Evolutionary conservation across 2,329 filamentous ascomycete genomes (phyloP).

Genomic region (Camillea tinctor): DNA sequence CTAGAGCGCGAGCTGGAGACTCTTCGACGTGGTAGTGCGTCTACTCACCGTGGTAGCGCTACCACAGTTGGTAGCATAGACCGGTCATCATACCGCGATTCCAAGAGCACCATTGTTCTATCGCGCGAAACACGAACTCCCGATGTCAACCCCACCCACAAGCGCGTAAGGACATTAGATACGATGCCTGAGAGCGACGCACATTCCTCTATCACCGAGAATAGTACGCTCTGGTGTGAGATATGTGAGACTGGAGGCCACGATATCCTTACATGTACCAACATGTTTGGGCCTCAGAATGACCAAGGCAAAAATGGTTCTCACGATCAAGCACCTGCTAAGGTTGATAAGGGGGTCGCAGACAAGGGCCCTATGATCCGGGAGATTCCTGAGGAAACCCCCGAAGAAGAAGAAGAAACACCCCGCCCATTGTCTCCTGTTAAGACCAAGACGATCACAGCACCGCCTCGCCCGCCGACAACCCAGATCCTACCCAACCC

Average conservation of each 20-base stretch:
- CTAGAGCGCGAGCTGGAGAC: conserved; percentile 77
- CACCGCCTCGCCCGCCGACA: conserved; percentile 36
- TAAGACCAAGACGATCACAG: conserved; percentile 43
- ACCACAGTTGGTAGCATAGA: conserved; percentile 50
- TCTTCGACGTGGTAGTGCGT: conserved; percentile 50
- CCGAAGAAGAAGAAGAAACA: conserved; percentile 48
- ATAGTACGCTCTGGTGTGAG: conserved; percentile 82
- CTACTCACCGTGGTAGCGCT: conserved; percentile 50
- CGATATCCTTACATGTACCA: conserved; percentile 90
- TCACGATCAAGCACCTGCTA: conserved; percentile 17
- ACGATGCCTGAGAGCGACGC: conserved; percentile 70
- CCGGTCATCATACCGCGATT: conserved; percentile 62
- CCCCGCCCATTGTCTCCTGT: conserved; percentile 56
- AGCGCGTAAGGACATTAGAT: conserved; percentile 57
- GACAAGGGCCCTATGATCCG: conserved; percentile 41
- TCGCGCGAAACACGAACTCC: conserved; percentile 51
- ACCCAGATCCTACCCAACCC: conserved; percentile 57
- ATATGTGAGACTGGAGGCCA: conserved; percentile 91
- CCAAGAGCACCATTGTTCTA: conserved; percentile 62
- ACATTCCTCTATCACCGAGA: conserved; percentile 69
- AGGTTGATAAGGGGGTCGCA: conserved; percentile 37
- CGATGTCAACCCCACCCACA: conserved; percentile 40
- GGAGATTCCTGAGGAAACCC: conserved; percentile 32
- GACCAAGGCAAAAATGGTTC: conserved; percentile 23
- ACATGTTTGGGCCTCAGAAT: conserved; percentile 67